Base-by-base conservation (phyloP, 345 rosid species). In the Citrus reticulata region DNA sequence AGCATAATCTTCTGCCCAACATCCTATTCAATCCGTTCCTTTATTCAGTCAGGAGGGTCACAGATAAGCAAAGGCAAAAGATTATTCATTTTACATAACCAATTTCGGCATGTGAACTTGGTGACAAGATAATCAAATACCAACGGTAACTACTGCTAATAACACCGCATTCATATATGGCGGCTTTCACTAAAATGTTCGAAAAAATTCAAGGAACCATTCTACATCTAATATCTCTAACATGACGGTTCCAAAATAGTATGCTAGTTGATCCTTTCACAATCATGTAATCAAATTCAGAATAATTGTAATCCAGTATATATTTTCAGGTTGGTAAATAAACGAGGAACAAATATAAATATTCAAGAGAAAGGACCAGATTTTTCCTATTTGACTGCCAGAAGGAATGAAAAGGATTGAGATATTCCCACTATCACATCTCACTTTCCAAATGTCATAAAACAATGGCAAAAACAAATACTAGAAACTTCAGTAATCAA, bases 1-100 rank as follows among this genome's bases (percentile, higher is more conserved):
- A 78, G 46, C 88, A 87, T 79, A 61, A 93, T 82, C 83, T 88
- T 96, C 86, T 92, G 97, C 61, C 86, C 84, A 77, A 94, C 97
- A 81, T 96, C 98, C 99, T 96, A 82, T 84, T 71, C 70, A 81
- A 78, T 67, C 27, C 49, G 86, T 80, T 79, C 78, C 72, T 70
- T 61, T 58, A 87, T 74, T 24, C 32, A 37, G 51, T 85, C 66
- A 83, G 55, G 27, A 19, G 32, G 74, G 76, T 35, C 17, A 79
- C 60, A 78, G 55, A 75, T 61, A 46, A 71, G 29, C 77, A 70
- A 35, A 76, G 30, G 61, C 29, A 72, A 72, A 20, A 32, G 9
- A 16, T 68, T 29, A 17, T 24, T 16, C 27, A 68, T 37, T n/a
- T 25, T 25, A 76, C 13, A 29, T 20, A 35, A 54, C 73, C 20